Percentiles rank a stretch among this genome's conserved stretches.
These are phyloP conservation scores for Harringtonia lauricola DNA, from an alignment of 2,329 filamentous ascomycete species.

Conservation along the genomic window DNA sequence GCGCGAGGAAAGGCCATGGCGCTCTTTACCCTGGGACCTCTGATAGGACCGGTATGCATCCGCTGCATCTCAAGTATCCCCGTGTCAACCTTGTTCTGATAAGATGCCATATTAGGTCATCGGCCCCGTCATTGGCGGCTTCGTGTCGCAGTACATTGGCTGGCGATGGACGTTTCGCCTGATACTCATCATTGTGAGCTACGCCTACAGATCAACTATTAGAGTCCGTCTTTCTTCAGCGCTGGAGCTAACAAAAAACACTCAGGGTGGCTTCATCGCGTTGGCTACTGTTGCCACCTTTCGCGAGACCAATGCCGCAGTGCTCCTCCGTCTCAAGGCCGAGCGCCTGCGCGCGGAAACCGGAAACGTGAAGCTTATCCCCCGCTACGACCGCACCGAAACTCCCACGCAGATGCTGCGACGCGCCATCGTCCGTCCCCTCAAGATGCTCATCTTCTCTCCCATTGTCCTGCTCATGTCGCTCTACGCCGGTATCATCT, in stretches of 20 bases:
- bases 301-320: slow-evolving; percentile 5
- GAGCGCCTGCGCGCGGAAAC: slow-evolving; percentile 24
- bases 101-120: background rate
- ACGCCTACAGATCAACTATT: no score
- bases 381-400: slow-evolving; percentile 13
- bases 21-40: slow-evolving; percentile 22
- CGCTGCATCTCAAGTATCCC: background rate
- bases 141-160: slow-evolving; percentile 2
- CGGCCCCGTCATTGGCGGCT: slow-evolving; percentile 15
- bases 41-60: slow-evolving; percentile 26
- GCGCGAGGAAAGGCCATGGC: slow-evolving; percentile 47
- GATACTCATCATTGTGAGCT: slow-evolving; percentile 2
- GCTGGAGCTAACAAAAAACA: background rate
- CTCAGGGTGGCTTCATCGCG: background rate
- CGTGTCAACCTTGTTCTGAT: no score
- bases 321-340: slow-evolving; percentile 24
- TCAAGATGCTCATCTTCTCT: slow-evolving; percentile 42
- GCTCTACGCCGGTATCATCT: slow-evolving; percentile 41
- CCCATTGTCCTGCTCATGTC: slow-evolving; percentile 39
- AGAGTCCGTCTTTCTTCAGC: background rate
- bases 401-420: background rate
- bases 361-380: slow-evolving; percentile 19
- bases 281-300: slow-evolving; percentile 1
- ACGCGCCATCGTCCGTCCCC: slow-evolving; percentile 18
- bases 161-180: slow-evolving; percentile 8